Evolutionary conservation across 257 asterid species (phyloP), one percentile per base, ranked within the genome.

Genomic region (Solanum arcanum): DNA sequence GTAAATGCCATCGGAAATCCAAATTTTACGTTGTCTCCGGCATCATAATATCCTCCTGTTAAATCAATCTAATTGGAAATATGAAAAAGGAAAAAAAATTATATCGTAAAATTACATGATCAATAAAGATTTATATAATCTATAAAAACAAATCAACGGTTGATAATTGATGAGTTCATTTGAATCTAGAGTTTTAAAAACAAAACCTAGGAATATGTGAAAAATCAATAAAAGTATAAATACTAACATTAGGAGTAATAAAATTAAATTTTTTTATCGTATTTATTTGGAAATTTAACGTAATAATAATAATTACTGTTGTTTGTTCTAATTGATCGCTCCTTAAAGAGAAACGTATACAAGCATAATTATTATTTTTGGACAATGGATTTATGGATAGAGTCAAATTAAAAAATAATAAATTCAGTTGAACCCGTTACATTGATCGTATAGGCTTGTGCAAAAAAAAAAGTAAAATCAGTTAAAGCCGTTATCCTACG

Each of bases 1-100:
- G 95, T 90, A 46, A 86, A 94, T 0, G 98, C 98, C 98, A 95
- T 92, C 3, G 98, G 98, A 13, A 94, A 86, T 21, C 96, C 98
- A 42, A 93, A 94, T 86, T 95, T 95, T 6, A 95, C 94, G 64
- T 94, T 93, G 92, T 94, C 98, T 41, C 98, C 97, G 2, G 97
- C 95, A 25, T 94, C 96, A 56, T 93, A 95, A 78, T 95, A 95
- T 83, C 98, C 98, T 87, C 98, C 98, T 0, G 87, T 90, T 12
- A 95, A 87, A 80, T 94, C 92, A 23, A 93, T 87, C 98, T 95
- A 88, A 27, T 4, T 2, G 46, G 3, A 12, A 86, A 88, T 18
- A 1, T 4, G 35, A 47, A 1, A 23, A 35, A 35, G 35, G 39
- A 1, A 23, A 35, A 35, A 5, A 35, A 35, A 7, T 5, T 35